phyloP scores from a whole-genome alignment of 768 basidiomycete genomes.

The Auriscalpium vulgare region DNA sequence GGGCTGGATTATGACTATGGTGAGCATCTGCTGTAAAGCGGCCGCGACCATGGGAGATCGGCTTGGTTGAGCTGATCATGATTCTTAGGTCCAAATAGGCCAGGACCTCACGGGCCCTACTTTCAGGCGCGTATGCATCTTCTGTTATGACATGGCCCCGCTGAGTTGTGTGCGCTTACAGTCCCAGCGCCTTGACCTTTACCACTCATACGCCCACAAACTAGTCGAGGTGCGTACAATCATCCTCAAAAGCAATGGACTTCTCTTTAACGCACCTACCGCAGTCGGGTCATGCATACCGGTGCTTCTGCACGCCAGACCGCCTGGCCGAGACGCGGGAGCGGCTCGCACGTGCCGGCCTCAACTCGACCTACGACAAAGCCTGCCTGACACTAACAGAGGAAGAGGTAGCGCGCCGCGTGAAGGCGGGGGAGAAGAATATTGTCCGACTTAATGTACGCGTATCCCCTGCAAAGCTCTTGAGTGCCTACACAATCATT shows the following conservation, averaged over 20 bases:
- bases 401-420: conserved; percentile 72
- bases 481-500: not conserved
- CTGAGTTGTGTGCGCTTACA: conserved; percentile 24
- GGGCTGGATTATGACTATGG: conserved; percentile 90
- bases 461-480: conserved; percentile 4
- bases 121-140: conserved; percentile 50
- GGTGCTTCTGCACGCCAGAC: conserved; percentile 86
- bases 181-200: conserved; percentile 87
- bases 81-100: conserved; percentile 62
- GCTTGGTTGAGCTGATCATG: too few species aligned
- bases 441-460: conserved; percentile 85
- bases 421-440: conserved; percentile 68
- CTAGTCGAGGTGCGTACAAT: conserved; percentile 59
- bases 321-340: conserved; percentile 62
- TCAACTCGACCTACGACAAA: conserved; percentile 80
- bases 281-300: conserved; percentile 84
- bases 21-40: conserved; percentile 24
- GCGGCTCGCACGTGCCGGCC: conserved; percentile 63
- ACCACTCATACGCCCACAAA: conserved; percentile 61
- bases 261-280: not conserved
- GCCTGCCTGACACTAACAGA: conserved; percentile 78
- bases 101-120: conserved; percentile 77
- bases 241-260: not conserved
- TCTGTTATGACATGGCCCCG: not conserved
- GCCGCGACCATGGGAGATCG: not conserved